These are phyloP conservation scores for Yamadazyma dendronema DNA, from an alignment of 1,139 yeast genomes.

Conservation along the genomic window DNA sequence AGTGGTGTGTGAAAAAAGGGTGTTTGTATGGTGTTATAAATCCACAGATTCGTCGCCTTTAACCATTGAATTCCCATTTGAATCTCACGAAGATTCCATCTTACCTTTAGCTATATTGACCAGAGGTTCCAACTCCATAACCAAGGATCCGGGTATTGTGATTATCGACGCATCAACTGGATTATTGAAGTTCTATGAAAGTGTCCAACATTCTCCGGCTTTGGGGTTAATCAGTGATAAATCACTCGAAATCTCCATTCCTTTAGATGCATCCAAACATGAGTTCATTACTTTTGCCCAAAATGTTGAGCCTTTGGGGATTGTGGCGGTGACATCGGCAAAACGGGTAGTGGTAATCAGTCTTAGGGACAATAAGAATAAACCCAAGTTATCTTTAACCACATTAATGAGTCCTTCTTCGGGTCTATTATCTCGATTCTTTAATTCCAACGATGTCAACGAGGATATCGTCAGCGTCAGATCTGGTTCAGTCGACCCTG, in stretches of 20 bases:
- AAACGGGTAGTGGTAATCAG: slow-evolving; percentile 65
- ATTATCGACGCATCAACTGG: slow-evolving; percentile 59
- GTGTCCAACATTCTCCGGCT: slow-evolving; percentile 67
- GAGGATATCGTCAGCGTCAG: slow-evolving; percentile 61
- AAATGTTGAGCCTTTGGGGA: slow-evolving; percentile 73
- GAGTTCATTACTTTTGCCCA: slow-evolving; percentile 60
- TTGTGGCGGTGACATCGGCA: slow-evolving; percentile 67
- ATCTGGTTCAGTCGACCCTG: slow-evolving; percentile 51
- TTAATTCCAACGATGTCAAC: slow-evolving; percentile 13
- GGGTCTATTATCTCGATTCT: slow-evolving; percentile 28
- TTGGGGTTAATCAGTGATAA: slow-evolving; percentile 55
- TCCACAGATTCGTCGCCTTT: slow-evolving; percentile 61
- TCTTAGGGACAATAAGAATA: slow-evolving; percentile 68
- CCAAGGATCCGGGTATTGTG: slow-evolving; percentile 66
- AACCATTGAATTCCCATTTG: slow-evolving; percentile 48
- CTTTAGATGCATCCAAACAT: slow-evolving; percentile 37
- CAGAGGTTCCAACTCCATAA: slow-evolving; percentile 58
- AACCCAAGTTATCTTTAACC: slow-evolving; percentile 43
- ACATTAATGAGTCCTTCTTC: slow-evolving; percentile 32
- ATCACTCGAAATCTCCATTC: slow-evolving; percentile 35
- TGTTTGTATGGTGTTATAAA: slow-evolving; percentile 70
- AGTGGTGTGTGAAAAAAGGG: slow-evolving; percentile 46
- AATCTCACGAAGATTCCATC: slow-evolving; percentile 4
- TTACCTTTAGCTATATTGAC: slow-evolving; percentile 63
- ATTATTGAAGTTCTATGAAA: slow-evolving; percentile 58